phyloP scores from a whole-genome alignment of 2,329 filamentous ascomycete genomes.

The Fusarium anthophilum region DNA sequence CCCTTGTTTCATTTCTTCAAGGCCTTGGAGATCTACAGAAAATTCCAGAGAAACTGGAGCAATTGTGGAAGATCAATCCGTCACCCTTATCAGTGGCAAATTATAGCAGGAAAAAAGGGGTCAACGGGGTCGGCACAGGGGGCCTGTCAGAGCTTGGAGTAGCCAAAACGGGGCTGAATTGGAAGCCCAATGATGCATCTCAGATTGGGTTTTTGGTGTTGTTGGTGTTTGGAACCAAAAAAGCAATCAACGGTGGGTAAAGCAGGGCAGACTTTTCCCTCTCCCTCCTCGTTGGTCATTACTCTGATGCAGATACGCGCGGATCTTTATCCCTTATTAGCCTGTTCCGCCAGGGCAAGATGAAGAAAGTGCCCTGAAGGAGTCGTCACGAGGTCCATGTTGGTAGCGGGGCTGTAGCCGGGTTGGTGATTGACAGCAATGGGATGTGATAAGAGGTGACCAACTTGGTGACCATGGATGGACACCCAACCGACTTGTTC shows the following conservation, averaged over 20 bases:
- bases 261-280: constrained; percentile 19
- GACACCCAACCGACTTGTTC: constrained; percentile 20
- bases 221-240: constrained; percentile 21
- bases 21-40: constrained; percentile 31
- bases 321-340: constrained; percentile 33
- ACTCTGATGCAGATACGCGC: constrained; percentile 23
- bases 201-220: constrained; percentile 32
- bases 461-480: constrained; percentile 15
- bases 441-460: constrained; percentile 37
- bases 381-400: constrained; percentile 38
- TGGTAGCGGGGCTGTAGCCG: constrained; percentile 36
- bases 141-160: constrained; percentile 10
- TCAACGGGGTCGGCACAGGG: constrained; percentile 12
- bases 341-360: constrained; percentile 29
- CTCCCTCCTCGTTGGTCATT: constrained; percentile 11
- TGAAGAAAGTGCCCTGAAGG: constrained; percentile 27
- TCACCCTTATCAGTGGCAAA: constrained; percentile 38
- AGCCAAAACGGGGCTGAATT: constrained; percentile 4
- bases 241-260: constrained; percentile 18
- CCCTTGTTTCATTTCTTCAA: constrained; percentile 39
- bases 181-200: constrained; percentile 26
- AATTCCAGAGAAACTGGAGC: constrained; percentile 19
- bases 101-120: constrained; percentile 29
- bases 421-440: constrained; percentile 21
- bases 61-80: constrained; percentile 8